These are phyloP conservation scores for Trametes pubescens DNA, from an alignment of 1,284 basidiomycete genomes.

Conservation along the genomic window DNA sequence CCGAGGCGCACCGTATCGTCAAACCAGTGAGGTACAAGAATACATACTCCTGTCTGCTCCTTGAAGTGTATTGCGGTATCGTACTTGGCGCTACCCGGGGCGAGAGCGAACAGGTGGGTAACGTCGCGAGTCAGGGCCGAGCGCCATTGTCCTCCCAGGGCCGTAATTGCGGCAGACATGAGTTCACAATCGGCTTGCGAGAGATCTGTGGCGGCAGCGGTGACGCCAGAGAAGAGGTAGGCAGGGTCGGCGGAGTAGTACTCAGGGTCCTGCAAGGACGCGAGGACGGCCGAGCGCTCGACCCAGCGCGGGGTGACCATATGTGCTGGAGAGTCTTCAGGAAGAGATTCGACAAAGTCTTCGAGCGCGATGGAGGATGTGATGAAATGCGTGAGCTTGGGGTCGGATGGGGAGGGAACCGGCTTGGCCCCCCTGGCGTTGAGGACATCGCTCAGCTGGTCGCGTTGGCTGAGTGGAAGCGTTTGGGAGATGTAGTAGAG, in stretches of 20 bases:
- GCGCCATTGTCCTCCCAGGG: conserved; percentile 86
- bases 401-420: conserved; percentile 28
- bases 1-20: conserved; percentile 79
- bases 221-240: conserved; percentile 84
- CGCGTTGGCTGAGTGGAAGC: conserved; percentile 27
- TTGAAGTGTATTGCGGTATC: conserved; percentile 68
- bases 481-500: conserved; percentile 39
- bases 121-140: conserved; percentile 81
- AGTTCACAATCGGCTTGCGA: conserved; percentile 73
- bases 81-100: conserved; percentile 62
- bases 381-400: conserved; percentile 41
- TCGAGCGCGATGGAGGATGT: conserved; percentile 33
- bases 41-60: conserved; percentile 59
- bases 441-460: conserved; percentile 35
- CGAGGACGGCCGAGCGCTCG: conserved; percentile 66
- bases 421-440: conserved; percentile 34
- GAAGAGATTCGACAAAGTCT: conserved; percentile 37
- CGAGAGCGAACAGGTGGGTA: conserved; percentile 82
- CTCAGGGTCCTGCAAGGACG: conserved; percentile 60
- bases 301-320: conserved; percentile 62
- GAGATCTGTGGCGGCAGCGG: conserved; percentile 74
- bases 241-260: conserved; percentile 80
- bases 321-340: conserved; percentile 31
- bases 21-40: conserved; percentile 85
- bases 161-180: conserved; percentile 73